Base-by-base conservation (phyloP, 2,329 filamentous ascomycete genomes). In the Nemania sp. region DNA sequence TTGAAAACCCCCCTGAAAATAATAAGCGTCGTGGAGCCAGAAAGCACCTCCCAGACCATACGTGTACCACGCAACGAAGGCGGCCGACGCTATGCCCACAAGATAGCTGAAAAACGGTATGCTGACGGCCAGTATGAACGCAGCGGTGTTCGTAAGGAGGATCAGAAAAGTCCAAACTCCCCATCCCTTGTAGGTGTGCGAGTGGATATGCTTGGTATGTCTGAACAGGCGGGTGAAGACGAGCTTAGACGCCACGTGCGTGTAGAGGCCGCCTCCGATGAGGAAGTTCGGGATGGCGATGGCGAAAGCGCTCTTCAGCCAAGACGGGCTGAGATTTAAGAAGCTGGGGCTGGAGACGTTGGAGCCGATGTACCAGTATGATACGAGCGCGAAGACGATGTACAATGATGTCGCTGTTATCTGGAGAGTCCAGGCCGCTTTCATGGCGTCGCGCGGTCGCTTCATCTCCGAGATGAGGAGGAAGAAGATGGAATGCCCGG, bases 91-190 rank as follows among this genome's bases (percentile, higher is more conserved):
- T 39, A 81, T 76, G 2, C 77, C 78, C 23, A 81, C 74, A 9
- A 82, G 64, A 50, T 81, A 80, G 54, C 77, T 78, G 68, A 82
- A 81, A 19, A 80, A 76, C 1, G 79, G 79, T 23, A 82, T 77
- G 3, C 77, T 76, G 1, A 78, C 73, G 6, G 73, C 70, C 15
- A 75, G 65, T 23, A 75, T 58, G 52, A 75, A 74, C 1, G 78
- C 75, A 2, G 73, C 70, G 1, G 64, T 72, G 44, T 80, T 80
- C 54, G 75, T 71, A 6, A 79, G 33, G 2, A 80, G 28, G 5
- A 80, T 71, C 6, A 82, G 65, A 0, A 72, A 47, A 2, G 72
- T 65, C 80, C 80, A 82, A 0, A 71, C 70, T 0, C 65, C 62
- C 77, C 77, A 81, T 2, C 77, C 78, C 3, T 74, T 48, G 1